Evolutionary conservation across 2,329 filamentous ascomycete genomes (phyloP), one percentile per base, ranked within the genome.

Genomic region (Clarireedia paspali): DNA sequence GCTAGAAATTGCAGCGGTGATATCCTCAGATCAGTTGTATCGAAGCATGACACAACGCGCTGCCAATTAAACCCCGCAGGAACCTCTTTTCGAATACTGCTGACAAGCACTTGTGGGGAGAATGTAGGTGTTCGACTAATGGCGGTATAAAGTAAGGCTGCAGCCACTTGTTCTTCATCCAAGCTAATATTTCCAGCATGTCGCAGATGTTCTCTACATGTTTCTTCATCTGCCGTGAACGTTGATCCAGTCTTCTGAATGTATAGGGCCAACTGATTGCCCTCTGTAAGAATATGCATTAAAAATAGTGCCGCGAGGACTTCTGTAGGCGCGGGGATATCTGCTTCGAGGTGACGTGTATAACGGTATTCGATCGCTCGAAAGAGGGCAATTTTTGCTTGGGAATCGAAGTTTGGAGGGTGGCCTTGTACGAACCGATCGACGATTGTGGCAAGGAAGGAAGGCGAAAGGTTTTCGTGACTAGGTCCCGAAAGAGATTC

Each of bases 401-500:
- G 79, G 54, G 90, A 83, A 66, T 88, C 89, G 75, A 95, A 95
- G 70, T 87, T 90, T 26, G 88, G 88, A 30, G 91, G 90, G 51
- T 91, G 90, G 64, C 91, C 85, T 71, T 94, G 85, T 54, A 95
- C 84, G 64, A 95, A 88, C 63, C 89, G 88, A 70, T 96, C 89
- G 70, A 96, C 77, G 57, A 95, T 85, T 57, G 85, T 76, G 49
- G 88, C 88, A 58, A 96, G 79, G 68, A 94, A 90, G 44, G 81
- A 74, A 30, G 85, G 77, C 10, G 76, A 78, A 53, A 91, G 71
- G 59, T 88, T 85, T 61, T 85, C 79, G 64, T 88, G 75, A 57
- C 79, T 79, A 14, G 84, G 77, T 47, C 80, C 81, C 36, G 88
- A 84, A 55, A 96, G 77, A 61, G 86, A 84, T 66, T 90, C 83